phyloP scores from a whole-genome alignment of 768 basidiomycete genomes.

The Mycena capillaripes region DNA sequence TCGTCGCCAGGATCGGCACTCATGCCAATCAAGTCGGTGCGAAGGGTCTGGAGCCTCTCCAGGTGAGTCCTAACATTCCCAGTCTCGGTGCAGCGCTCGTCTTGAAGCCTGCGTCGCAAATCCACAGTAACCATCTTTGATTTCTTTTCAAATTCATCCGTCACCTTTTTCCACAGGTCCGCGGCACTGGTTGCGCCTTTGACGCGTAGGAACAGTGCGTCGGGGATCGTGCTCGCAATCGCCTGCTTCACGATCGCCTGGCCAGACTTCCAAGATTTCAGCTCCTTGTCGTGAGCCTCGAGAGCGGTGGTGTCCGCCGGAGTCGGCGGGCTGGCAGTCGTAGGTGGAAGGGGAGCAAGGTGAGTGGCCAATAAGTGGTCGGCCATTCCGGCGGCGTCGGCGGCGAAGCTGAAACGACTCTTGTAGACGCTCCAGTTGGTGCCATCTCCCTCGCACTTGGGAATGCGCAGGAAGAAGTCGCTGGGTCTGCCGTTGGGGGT shows the following conservation, averaged over 20 bases:
- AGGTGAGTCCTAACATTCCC: conserved; percentile 28
- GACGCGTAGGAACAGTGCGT: too few relatives aligned
- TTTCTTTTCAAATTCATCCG: conserved; percentile 38
- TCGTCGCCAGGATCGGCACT: conserved; percentile 16
- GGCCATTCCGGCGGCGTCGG: conserved; percentile 24
- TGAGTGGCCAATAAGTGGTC: background rate
- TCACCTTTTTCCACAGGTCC: conserved; percentile 13
- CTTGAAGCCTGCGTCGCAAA: conserved; percentile 39
- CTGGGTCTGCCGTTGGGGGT: conserved; percentile 9
- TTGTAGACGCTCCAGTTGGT: conserved; percentile 39
- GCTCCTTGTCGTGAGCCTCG: too few relatives aligned
- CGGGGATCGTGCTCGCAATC: too few relatives aligned
- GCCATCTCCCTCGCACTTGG: conserved; percentile 38
- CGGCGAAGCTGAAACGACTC: conserved; percentile 28
- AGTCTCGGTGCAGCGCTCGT: conserved; percentile 40
- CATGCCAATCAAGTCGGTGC: conserved; percentile 32
- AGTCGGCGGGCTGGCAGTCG: too few relatives aligned
- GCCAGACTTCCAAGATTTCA: too few relatives aligned
- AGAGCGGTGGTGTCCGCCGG: too few relatives aligned
- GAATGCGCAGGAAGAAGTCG: conserved; percentile 27
- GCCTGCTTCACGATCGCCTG: too few relatives aligned
- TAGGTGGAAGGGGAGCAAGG: too few relatives aligned
- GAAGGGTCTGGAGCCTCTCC: too few relatives aligned
- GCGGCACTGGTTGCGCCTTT: too few relatives aligned
- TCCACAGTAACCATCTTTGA: conserved; percentile 41